Evolutionary conservation across 768 basidiomycete species (phyloP).

Genomic region (Pulveroboletus sp.): DNA sequence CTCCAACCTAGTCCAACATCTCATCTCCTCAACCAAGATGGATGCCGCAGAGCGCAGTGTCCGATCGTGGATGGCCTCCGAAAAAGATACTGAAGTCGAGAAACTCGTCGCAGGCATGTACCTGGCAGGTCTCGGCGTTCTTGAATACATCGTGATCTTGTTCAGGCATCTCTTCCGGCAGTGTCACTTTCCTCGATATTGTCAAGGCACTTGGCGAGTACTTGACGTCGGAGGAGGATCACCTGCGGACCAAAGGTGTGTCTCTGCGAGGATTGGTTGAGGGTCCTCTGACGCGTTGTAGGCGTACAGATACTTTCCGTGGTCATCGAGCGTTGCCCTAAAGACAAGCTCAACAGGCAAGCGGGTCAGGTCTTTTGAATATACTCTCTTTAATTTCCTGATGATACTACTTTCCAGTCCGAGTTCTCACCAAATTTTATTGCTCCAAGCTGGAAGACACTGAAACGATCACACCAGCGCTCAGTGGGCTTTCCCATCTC

Average conservation of each 20-base stretch:
- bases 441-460: constrained; percentile 82
- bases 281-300: constrained; percentile 29
- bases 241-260: constrained; percentile 73
- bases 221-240: constrained; percentile 81
- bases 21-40: constrained; percentile 25
- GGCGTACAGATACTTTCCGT: constrained; percentile 82
- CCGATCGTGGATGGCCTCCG: constrained; percentile 69
- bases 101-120: constrained; percentile 57
- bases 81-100: constrained; percentile 54
- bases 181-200: constrained; percentile 62
- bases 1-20: not conserved
- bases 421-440: constrained; percentile 80
- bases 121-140: not conserved
- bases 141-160: not conserved
- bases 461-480: constrained; percentile 77
- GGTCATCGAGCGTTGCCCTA: constrained; percentile 59
- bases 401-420: constrained; percentile 47
- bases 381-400: not conserved
- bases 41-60: constrained; percentile 50
- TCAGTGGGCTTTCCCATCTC: constrained; percentile 70
- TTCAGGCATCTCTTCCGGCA: constrained; percentile 51
- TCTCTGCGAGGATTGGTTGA: not conserved
- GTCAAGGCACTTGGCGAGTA: constrained; percentile 87
- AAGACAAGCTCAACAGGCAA: constrained; percentile 68
- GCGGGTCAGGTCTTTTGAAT: constrained; percentile 52